Evolutionary conservation across 2,329 filamentous ascomycete species (phyloP), one percentile per base, ranked within the genome.

Genomic region (Neonectria magnoliae): DNA sequence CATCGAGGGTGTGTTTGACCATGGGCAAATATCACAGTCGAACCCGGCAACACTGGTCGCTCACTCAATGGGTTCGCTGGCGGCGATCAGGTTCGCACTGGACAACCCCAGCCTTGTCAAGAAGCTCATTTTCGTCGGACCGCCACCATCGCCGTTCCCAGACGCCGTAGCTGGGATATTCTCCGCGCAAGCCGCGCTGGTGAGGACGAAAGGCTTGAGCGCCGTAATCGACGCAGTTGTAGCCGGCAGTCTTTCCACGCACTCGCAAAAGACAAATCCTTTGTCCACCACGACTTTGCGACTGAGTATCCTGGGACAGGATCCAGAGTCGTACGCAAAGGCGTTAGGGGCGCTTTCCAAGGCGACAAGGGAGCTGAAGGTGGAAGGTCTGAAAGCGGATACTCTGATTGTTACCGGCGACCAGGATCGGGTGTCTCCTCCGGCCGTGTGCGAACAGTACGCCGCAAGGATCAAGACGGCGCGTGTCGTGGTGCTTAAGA

Each of bases 321-420:
- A 86, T 66, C 78, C 83, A 0, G 85, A 88, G 65, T 83, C 82
- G 1, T 88, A 87, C 71, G 85, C 85, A 1, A 88, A 88, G 65
- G 85, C 79, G 0, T 85, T 83, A 45, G 76, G 76, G 29, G 85
- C 85, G 3, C 76, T 87, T 31, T 85, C 82, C 4, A 75, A 75
- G 4, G 79, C 80, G 1, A 72, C 71, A 2, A 67, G 73, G 2
- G 60, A 67, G 20, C 53, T 84, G 22, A 71, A 79, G 22, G 67
- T 83, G 2, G 66, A 74, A 20, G 64, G 71, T 7, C 55, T 84
- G 4, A 67, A 76, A 9, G 69, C 73, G 5, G 68, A 74, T n/a
- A 77, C 76, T 1, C 68, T 80, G 76, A 65, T 87, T 45, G 64
- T 87, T 2, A 82, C 81, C 0, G 84, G 84, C 0, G 74, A 78